Evolutionary conservation across 805 yeast species (phyloP).

Genomic region (Metschnikowia picachoensis): DNA sequence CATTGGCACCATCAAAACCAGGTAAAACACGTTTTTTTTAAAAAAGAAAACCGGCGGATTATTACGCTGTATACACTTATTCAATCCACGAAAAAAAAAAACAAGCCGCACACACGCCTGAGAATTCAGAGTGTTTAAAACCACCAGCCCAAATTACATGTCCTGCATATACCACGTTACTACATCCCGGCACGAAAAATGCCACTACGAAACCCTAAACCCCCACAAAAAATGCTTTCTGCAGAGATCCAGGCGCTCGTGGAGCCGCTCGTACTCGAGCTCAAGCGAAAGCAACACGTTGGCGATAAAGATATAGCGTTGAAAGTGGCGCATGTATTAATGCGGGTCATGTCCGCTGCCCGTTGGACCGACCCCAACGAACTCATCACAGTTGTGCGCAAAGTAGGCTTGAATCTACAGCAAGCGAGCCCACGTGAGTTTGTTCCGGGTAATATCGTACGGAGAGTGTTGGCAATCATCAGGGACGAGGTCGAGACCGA

Average conservation of each 20-base stretch:
- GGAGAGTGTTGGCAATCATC: conserved; percentile 81
- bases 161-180: not conserved
- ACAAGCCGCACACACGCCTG: too few species aligned
- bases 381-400: conserved; percentile 65
- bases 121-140: too few species aligned
- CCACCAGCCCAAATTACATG: not conserved
- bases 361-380: conserved; percentile 81
- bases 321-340: conserved; percentile 80
- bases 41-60: too few species aligned
- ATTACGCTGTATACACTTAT: too few species aligned
- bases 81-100: too few species aligned
- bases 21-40: too few species aligned
- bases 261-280: conserved; percentile 41
- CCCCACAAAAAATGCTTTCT: conserved; percentile 1
- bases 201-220: not conserved
- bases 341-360: conserved; percentile 84
- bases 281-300: conserved; percentile 78
- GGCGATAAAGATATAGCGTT: conserved; percentile 83
- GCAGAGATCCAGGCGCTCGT: conserved; percentile 32
- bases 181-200: not conserved
- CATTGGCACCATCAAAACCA: too few species aligned
- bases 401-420: conserved; percentile 64
- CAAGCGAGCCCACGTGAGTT: conserved; percentile 88
- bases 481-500: conserved; percentile 78
- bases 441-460: conserved; percentile 83